A percentile compares a stretch with the other conserved stretches of the same genome.
Evolutionary conservation across 371 early-diverging fungal species (phyloP).

Genomic region (Smittium mucronatum): DNA sequence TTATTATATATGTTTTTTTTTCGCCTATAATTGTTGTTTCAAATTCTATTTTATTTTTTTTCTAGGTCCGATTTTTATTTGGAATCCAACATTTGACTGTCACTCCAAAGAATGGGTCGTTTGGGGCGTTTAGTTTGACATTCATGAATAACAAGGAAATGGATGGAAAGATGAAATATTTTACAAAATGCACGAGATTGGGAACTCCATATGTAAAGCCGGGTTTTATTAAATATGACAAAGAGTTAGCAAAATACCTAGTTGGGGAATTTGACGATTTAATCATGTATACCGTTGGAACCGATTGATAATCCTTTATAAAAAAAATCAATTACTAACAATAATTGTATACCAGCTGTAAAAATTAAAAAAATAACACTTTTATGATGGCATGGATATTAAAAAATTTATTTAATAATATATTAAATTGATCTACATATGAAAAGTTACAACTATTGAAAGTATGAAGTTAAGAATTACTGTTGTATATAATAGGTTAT

Average conservation of each 20-base stretch:
- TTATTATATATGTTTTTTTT: not conserved
- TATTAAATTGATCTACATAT: not conserved
- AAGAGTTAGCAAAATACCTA: conserved; percentile 18
- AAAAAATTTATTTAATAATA: not conserved
- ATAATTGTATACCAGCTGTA: not conserved
- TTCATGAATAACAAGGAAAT: conserved; percentile 26
- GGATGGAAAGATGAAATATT: conserved; percentile 38
- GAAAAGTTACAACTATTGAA: not conserved
- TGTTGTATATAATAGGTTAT: not conserved
- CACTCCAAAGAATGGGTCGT: conserved; percentile 39
- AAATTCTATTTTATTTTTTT: conserved; percentile 2
- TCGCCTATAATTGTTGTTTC: not conserved
- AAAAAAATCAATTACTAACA: not conserved
- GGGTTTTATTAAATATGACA: conserved; percentile 21
- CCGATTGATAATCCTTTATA: not conserved
- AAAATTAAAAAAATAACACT: not conserved
- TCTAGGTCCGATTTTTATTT: conserved; percentile 22
- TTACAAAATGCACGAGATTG: conserved; percentile 25
- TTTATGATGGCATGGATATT: not conserved
- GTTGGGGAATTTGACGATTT: conserved; percentile 17
- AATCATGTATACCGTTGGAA: conserved; percentile 8
- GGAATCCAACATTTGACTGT: conserved; percentile 49
- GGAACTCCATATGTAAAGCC: conserved; percentile 35
- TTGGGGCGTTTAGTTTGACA: conserved; percentile 40
- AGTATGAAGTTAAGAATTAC: not conserved